Evolutionary conservation across 2,329 filamentous ascomycete genomes (phyloP), one percentile per base, ranked within the genome.

Genomic region (Helotiales sp.): DNA sequence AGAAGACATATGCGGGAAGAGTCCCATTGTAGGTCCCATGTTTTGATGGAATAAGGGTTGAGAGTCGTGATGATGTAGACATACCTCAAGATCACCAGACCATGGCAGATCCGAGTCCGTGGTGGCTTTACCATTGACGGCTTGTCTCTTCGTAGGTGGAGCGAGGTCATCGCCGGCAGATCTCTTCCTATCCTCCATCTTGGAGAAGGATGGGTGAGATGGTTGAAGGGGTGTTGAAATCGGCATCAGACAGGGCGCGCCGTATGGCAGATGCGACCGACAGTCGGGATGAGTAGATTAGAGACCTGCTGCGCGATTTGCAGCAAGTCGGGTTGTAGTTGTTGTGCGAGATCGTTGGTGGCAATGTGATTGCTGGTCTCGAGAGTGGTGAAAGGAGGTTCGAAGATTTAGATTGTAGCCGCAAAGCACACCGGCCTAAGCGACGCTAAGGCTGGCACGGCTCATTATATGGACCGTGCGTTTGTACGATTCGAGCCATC

Each of bases 181-280:
- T 85, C 95, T 87, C 85, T 99, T 99, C 85, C 95, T 91, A 81
- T 98, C 95, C 84, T 99, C 95, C 93, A 98, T 99, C 85, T 95
- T 96, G 81, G 86, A 81, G 78, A 90, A 82, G 83, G 87, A 87
- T 79, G 91, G 88, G 81, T 89, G 85, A 84, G 86, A 85, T 81
- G 87, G 82, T 73, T 78, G 76, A 76, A 87, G 81, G 78, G 90
- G 88, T 79, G 62, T 64, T 60, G 68, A 65, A 59, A 90, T 86
- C 84, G 90, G 84, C 91, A 96, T 96, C 83, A 91, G 89, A 88
- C 82, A 79, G 77, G 76, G 76, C 74, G 75, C 70, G 74, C 61
- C 59, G 49, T 25, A 44, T 54, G 60, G 63, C 63, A 67, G 56
- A 66, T 59, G 71, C 70, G 71, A 70, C 73, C 70, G 68, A 66